A percentile compares a stretch with the other conserved stretches of the same genome.
Evolutionary conservation across 208 protist species (phyloP).

Genomic region (Leishmania tarentolae): DNA sequence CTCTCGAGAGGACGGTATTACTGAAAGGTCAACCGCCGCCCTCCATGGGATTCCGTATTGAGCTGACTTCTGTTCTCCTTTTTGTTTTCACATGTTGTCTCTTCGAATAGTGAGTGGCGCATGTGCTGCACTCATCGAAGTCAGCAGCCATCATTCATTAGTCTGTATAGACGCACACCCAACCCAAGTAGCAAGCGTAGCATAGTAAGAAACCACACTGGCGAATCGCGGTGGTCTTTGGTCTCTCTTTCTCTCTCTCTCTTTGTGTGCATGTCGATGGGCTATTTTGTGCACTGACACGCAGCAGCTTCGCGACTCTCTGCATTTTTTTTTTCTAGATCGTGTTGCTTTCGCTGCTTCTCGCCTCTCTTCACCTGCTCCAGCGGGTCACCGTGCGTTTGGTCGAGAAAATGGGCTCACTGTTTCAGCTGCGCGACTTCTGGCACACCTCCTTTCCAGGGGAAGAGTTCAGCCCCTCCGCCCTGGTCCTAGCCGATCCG

Average conservation of each 20-base stretch:
- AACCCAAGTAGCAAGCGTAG: neutral
- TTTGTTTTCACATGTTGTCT: constrained; percentile 3
- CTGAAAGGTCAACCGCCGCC: neutral
- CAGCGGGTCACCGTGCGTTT: neutral
- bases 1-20: neutral
- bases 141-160: neutral
- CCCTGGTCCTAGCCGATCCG: constrained; percentile 69
- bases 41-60: neutral
- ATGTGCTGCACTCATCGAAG: neutral
- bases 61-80: no score
- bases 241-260: neutral
- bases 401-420: constrained; percentile 70
- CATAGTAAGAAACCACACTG: neutral
- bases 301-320: neutral
- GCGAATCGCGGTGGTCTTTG: neutral
- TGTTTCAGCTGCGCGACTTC: constrained; percentile 92
- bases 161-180: neutral
- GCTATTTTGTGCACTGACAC: neutral
- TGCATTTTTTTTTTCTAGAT: neutral
- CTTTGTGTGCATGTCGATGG: neutral
- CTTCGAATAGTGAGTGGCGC: neutral
- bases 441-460: constrained; percentile 79
- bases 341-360: neutral
- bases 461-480: constrained; percentile 82
- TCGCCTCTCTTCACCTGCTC: neutral